A percentile compares a stretch with the other conserved stretches of the same genome.
phyloP scores from a whole-genome alignment of 352 stramenopile species.

The Hyaloperonospora arabidopsidis region DNA sequence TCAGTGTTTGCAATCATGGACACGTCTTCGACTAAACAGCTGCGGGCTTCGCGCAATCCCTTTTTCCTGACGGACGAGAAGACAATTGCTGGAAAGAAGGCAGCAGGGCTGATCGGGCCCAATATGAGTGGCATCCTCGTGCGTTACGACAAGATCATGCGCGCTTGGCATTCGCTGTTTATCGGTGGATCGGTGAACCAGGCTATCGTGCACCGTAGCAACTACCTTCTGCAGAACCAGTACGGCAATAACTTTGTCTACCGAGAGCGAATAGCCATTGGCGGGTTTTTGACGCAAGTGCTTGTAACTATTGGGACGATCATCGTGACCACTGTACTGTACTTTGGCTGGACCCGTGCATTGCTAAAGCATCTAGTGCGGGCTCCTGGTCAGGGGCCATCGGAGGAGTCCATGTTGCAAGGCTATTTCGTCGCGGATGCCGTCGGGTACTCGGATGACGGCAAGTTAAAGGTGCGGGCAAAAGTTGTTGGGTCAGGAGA shows the following conservation, averaged over 20 bases:
- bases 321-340: constrained; percentile 38
- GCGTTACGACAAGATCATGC: constrained; percentile 60
- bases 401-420: constrained; percentile 65
- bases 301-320: constrained; percentile 29
- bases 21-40: constrained; percentile 34
- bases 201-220: constrained; percentile 67
- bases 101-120: constrained; percentile 22
- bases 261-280: constrained; percentile 47
- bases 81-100: constrained; percentile 32
- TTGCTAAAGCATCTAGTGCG: constrained; percentile 64
- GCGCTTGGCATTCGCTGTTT: constrained; percentile 62
- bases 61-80: constrained; percentile 52
- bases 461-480: constrained; percentile 35
- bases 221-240: constrained; percentile 42
- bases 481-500: constrained; percentile 37
- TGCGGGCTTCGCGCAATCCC: constrained; percentile 36
- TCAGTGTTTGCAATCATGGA: constrained; percentile 55
- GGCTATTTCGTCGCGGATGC: constrained; percentile 61
- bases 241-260: constrained; percentile 68
- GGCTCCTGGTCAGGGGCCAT: constrained; percentile 74
- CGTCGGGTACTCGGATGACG: constrained; percentile 37
- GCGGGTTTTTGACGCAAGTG: constrained; percentile 40
- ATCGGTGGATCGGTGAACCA: constrained; percentile 78
- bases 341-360: constrained; percentile 51
- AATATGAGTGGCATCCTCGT: constrained; percentile 36